These are phyloP conservation scores for Suillus weaverae DNA, from an alignment of 768 basidiomycete species.

Conservation along the genomic window DNA sequence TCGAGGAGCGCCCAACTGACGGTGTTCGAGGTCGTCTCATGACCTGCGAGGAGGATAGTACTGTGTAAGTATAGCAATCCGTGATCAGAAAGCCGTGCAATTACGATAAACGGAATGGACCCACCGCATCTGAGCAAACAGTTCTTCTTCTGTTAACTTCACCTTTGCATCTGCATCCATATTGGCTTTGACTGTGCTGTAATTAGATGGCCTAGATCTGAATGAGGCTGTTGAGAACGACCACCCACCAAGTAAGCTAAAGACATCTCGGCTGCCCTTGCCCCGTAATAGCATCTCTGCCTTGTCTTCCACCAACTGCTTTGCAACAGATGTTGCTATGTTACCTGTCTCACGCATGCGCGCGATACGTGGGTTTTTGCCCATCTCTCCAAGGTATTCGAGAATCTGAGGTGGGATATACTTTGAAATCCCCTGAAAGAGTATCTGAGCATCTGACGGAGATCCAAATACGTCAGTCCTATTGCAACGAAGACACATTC, in stretches of 20 bases:
- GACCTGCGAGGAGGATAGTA: conserved; percentile 48
- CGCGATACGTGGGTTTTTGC: conserved; percentile 18
- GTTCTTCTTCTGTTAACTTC: conserved; percentile 20
- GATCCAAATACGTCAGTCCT: conserved; percentile 12
- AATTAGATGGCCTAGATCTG: neutral
- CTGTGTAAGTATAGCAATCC: conserved; percentile 22
- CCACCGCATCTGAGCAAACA: conserved; percentile 20
- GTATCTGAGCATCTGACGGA: conserved; percentile 20
- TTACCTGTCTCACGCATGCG: conserved; percentile 7
- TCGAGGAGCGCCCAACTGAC: conserved; percentile 64
- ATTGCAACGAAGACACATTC: neutral
- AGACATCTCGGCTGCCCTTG: conserved; percentile 11
- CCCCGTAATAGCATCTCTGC: conserved; percentile 11
- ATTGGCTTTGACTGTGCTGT: conserved; percentile 26
- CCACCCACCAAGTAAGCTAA: conserved; percentile 40
- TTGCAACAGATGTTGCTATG: conserved; percentile 4
- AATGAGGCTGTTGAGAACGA: neutral
- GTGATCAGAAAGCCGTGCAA: neutral
- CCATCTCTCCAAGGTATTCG: conserved; percentile 34
- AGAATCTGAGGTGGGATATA: conserved; percentile 34
- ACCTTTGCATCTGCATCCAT: conserved; percentile 27
- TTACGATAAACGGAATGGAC: conserved; percentile 2
- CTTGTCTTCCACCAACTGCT: conserved; percentile 15
- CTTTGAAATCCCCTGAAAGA: conserved; percentile 31
- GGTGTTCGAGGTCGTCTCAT: conserved; percentile 63